phyloP scores from a whole-genome alignment of 192 early-diverging fungal genomes.

The Coemansia sp. region DNA sequence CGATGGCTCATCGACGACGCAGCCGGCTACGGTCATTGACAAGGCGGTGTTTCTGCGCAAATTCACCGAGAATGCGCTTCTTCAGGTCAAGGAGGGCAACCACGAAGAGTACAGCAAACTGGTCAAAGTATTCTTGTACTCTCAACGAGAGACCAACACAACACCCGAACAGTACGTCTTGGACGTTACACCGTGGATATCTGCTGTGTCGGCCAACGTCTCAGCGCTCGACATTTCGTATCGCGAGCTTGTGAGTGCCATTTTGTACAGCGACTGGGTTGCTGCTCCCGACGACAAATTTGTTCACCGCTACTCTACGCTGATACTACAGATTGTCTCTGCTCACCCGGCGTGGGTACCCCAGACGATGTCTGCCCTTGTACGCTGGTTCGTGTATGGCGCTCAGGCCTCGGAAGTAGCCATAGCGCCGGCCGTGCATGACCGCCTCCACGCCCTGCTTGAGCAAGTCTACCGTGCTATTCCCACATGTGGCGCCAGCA shows the following conservation, averaged over 20 bases:
- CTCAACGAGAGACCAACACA: slow-evolving; percentile 11
- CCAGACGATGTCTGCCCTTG: slow-evolving; percentile 34
- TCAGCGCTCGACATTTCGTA: slow-evolving; percentile 29
- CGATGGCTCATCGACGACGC: not conserved
- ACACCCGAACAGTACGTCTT: slow-evolving; percentile 24
- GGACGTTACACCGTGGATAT: slow-evolving; percentile 40
- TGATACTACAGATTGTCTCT: slow-evolving; percentile 40
- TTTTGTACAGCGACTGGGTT: slow-evolving; percentile 48
- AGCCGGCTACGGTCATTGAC: slow-evolving; percentile 16
- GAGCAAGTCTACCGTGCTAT: slow-evolving; percentile 37
- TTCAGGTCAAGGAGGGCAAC: slow-evolving; percentile 39
- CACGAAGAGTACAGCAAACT: slow-evolving; percentile 40
- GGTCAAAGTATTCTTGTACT: slow-evolving; percentile 41
- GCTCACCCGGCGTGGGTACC: slow-evolving; percentile 46
- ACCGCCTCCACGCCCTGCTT: slow-evolving; percentile 27
- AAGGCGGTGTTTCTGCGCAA: slow-evolving; percentile 44
- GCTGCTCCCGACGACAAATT: slow-evolving; percentile 27
- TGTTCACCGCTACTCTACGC: slow-evolving; percentile 39
- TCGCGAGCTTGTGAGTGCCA: slow-evolving; percentile 35
- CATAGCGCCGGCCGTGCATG: slow-evolving; percentile 23
- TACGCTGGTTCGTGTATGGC: slow-evolving; percentile 45
- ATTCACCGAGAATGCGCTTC: slow-evolving; percentile 45
- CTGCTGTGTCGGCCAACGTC: slow-evolving; percentile 35
- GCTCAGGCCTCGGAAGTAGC: slow-evolving; percentile 11
- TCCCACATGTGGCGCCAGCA: slow-evolving; percentile 40